These are phyloP conservation scores for Phytophthora brassicae DNA, from an alignment of 352 stramenopile genomes.

Conservation along the genomic window DNA sequence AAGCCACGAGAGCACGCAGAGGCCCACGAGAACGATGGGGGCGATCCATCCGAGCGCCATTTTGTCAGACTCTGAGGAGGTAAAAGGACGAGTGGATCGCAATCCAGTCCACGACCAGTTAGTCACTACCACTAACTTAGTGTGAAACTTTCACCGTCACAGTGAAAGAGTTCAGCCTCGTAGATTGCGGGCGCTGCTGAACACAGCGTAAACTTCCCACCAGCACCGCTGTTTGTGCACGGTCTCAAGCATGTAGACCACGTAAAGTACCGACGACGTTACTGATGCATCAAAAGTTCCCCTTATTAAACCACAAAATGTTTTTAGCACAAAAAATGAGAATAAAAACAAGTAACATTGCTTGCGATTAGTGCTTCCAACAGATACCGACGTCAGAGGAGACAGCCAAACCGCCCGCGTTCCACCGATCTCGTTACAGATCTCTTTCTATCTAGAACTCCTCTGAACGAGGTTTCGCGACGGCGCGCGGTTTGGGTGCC, in stretches of 20 bases:
- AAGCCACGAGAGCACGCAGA: constrained; percentile 45
- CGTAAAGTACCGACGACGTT: too few species aligned
- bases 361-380: constrained; percentile 23
- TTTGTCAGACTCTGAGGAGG: not conserved
- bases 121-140: too few species aligned
- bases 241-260: too few species aligned
- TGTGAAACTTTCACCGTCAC: too few species aligned
- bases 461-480: constrained; percentile 36
- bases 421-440: constrained; percentile 24
- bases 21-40: constrained; percentile 37
- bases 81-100: too few species aligned
- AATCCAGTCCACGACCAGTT: too few species aligned
- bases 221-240: too few species aligned
- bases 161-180: too few species aligned
- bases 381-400: constrained; percentile 48
- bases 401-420: constrained; percentile 30
- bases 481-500: constrained; percentile 26
- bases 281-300: too few species aligned
- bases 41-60: constrained; percentile 43
- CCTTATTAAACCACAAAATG: too few species aligned
- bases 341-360: constrained; percentile 37
- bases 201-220: too few species aligned
- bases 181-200: too few species aligned
- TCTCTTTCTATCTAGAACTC: constrained; percentile 48
- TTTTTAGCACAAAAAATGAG: constrained; percentile 21